A percentile compares a stretch with the other conserved stretches of the same genome.
Conservation (phyloP, 1,139 yeast genomes). For the Geotrichum carabidarum region DNA sequence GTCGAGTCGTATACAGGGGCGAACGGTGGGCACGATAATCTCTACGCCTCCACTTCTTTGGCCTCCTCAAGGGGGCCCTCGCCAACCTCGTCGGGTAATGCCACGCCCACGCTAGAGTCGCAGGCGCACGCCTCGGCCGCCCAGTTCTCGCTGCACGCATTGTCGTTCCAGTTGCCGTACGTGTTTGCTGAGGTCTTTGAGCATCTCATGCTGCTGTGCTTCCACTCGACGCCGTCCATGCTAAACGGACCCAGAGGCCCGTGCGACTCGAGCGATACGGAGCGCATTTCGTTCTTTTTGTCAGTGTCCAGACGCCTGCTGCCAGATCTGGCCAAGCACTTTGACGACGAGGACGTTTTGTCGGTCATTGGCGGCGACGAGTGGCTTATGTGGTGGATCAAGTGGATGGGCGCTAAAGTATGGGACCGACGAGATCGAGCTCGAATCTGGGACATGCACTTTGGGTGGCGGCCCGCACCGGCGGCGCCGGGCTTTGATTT, state of each 20-base stretch:
- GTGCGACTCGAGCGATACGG: conserved; percentile 40
- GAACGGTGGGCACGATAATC: neutral
- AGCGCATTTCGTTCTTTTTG: conserved; percentile 67
- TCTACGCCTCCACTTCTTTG: neutral
- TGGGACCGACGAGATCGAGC: conserved; percentile 81
- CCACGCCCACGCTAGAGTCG: conserved; percentile 5
- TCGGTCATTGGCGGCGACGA: conserved; percentile 63
- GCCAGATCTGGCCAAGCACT: conserved; percentile 73
- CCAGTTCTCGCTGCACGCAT: conserved; percentile 6
- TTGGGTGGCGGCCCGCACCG: conserved; percentile 60
- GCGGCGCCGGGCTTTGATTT: conserved; percentile 10
- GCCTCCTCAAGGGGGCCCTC: neutral
- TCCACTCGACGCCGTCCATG: conserved; percentile 56
- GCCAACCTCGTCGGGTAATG: conserved; percentile 7
- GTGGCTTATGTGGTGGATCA: conserved; percentile 94
- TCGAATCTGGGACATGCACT: conserved; percentile 77
- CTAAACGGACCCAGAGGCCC: conserved; percentile 22
- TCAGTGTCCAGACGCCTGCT: conserved; percentile 56
- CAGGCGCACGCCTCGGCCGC: neutral
- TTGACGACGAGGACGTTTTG: conserved; percentile 76
- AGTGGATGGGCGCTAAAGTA: conserved; percentile 85
- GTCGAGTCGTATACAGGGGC: neutral
- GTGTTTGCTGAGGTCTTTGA: conserved; percentile 62
- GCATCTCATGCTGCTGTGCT: conserved; percentile 64
- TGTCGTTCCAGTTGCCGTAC: conserved; percentile 21